A percentile compares a stretch with the other conserved stretches of the same genome.
Conservation (phyloP, 2,329 filamentous ascomycete genomes). For the Leptoxyphium fumago region DNA sequence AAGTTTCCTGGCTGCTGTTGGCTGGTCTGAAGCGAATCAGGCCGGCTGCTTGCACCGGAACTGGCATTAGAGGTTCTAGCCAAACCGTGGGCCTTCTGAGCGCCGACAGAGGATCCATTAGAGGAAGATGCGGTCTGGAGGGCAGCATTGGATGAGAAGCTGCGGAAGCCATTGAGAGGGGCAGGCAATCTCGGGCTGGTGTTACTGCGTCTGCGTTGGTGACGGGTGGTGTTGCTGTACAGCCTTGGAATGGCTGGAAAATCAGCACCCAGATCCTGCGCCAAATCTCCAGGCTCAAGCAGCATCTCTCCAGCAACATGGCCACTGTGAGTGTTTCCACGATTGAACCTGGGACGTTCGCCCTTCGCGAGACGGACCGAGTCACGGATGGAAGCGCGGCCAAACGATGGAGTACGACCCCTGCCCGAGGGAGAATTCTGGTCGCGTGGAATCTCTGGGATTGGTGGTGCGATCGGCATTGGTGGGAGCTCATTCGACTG, state of each 20-base stretch:
- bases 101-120: slow-evolving; percentile 2
- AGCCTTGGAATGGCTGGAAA: slow-evolving; percentile 60
- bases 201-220: slow-evolving; percentile 71
- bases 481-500: slow-evolving; percentile 8
- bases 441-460: slow-evolving; percentile 13
- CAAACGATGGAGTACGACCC: slow-evolving; percentile 12
- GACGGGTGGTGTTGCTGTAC: slow-evolving; percentile 37
- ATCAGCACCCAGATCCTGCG: slow-evolving; percentile 41
- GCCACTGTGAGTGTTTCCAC: slow-evolving; percentile 8
- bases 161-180: slow-evolving; percentile 55
- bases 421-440: slow-evolving; percentile 12
- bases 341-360: slow-evolving; percentile 8
- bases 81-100: slow-evolving; percentile 7
- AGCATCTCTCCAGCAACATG: not conserved
- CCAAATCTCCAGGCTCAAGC: not conserved
- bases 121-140: slow-evolving; percentile 25
- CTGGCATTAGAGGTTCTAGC: slow-evolving; percentile 17
- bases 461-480: slow-evolving; percentile 18
- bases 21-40: slow-evolving; percentile 13
- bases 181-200: slow-evolving; percentile 62
- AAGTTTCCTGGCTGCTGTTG: slow-evolving; percentile 35
- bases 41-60: slow-evolving; percentile 5
- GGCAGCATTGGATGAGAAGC: slow-evolving; percentile 47
- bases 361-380: slow-evolving; percentile 82
- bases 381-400: slow-evolving; percentile 56